Evolutionary conservation across 331 rosid species (phyloP), one percentile per base, ranked within the genome.

Genomic region (Quercus phellos): DNA sequence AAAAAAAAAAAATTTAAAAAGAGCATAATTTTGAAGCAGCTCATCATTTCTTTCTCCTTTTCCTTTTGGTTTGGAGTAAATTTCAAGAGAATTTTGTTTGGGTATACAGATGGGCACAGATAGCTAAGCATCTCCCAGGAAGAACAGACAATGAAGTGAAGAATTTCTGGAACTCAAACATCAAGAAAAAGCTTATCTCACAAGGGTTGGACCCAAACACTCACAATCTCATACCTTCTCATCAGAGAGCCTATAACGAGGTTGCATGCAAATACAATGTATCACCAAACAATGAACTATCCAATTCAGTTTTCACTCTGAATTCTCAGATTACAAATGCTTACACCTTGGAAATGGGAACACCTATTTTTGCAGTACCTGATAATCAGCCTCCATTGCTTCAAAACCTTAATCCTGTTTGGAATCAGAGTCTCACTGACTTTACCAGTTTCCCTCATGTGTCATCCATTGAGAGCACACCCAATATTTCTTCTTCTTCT

Each of bases 191-290:
- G 74, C 85, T 87, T 42, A 51, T 87, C 53, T 76, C 88, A 6
- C 83, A 74, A 43, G 90, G 88, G 72, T 66, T 87, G n/a, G 90
- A 87, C 77, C 90, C 90, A 72, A 87, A 70, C 77, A 87, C 88
- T 7, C 90, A 87, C 75, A 87, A 81, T 73, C 86, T 77, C 29
- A 78, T 82, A 32, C 73, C 83, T 61, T 55, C 63, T 21, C 17
- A 43, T 29, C 80, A 46, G 30, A 78, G 77, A 79, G 51, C 26
- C 46, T 78, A 78, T 19, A 43, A 18, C 11, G 74, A 70, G 11
- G 27, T 0, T 53, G 54, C 69, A 35, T 32, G 5, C 42, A 35
- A 35, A 35, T 35, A 9, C 53, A 58, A 50, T 46, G 75, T 70
- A 67, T 77, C 88, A 29, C 78, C 74, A 10, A 81, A 54, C 63